phyloP scores from a whole-genome alignment of 176 grass and related monocot species.

The Saccharum officinarum region DNA sequence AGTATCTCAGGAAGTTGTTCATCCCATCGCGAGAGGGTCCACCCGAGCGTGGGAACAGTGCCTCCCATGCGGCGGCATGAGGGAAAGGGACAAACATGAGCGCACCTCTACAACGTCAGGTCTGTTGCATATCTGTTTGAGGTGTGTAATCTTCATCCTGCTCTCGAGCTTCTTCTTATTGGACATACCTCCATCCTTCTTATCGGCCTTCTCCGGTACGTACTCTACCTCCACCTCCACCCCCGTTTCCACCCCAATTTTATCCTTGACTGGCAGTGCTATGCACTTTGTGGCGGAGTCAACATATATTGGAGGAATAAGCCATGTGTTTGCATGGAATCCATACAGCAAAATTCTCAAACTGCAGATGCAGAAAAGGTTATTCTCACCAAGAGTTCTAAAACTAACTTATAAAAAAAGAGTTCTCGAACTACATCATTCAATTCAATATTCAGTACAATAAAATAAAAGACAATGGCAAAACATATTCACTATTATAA shows the following conservation, averaged over 20 bases:
- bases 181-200: slow-evolving; percentile 78
- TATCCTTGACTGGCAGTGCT: slow-evolving; percentile 71
- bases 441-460: not conserved
- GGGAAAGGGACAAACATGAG: too few species aligned
- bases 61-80: too few species aligned
- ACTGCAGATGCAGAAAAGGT: too few species aligned
- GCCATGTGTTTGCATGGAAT: slow-evolving; percentile 95
- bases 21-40: too few species aligned
- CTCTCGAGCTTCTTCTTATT: slow-evolving; percentile 87
- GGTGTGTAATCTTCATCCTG: slow-evolving; percentile 92
- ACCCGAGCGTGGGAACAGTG: too few species aligned
- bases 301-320: slow-evolving; percentile 62
- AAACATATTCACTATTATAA: too few species aligned
- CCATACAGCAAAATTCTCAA: slow-evolving; percentile 91
- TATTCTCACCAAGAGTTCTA: too few species aligned
- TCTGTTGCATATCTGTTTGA: slow-evolving; percentile 84
- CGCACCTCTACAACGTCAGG: slow-evolving; percentile 89
- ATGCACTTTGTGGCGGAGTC: slow-evolving; percentile 51
- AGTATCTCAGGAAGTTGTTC: too few species aligned
- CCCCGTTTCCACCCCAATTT: slow-evolving; percentile 71
- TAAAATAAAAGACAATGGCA: too few species aligned
- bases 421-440: not conserved
- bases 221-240: slow-evolving; percentile 63
- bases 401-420: too few species aligned
- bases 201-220: slow-evolving; percentile 78